Base-by-base conservation (phyloP, 2,329 filamentous ascomycete species). In the Rhinocladiella similis region DNA sequence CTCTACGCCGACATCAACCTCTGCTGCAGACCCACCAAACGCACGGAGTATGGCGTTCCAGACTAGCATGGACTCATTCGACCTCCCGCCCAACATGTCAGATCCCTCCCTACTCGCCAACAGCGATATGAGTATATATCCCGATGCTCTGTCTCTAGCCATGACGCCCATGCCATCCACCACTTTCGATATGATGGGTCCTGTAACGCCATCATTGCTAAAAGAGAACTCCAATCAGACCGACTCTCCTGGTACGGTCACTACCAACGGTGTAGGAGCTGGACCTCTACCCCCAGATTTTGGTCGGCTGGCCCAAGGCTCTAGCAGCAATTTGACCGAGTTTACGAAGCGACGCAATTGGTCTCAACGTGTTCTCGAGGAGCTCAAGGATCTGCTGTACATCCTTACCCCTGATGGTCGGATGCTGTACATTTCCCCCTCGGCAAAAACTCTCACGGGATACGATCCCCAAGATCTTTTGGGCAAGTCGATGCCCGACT, bases 331-430 rank as follows among this genome's bases (percentile, higher is more conserved):
- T 6, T 70, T 86, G 64, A 86, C 83, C 62, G 82, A 87, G 68
- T 86, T 86, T 65, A 87, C 82, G 14, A 86, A 86, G 70, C 76
- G 84, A 56, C 75, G 82, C 59, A 86, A 94, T 69, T 97, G 93
- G 93, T 88, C 90, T 14, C 89, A 92, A 70, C 88, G 90, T 63
- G 87, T 96, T 12, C 83, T 97, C 20, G 90, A 95, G 72, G 92
- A 96, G 77, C 79, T 97, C 65, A 89, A 88, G 69, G 93, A 97
- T 72, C 84, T 97, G 65, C 75, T 96, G 53, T 87, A 96, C 69
- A 91, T 97, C 57, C 82, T 97, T 50, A 91, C 91, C 46, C 84
- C 90, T 20, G 87, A 94, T 66, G 91, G 91, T 36, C 85, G 88
- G 62, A 87, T 97, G 65, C 83, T 89, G 57, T 96, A 94, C 69